Evolutionary conservation across 345 rosid genomes (phyloP).

Genomic region (Melaleuca alternifolia): DNA sequence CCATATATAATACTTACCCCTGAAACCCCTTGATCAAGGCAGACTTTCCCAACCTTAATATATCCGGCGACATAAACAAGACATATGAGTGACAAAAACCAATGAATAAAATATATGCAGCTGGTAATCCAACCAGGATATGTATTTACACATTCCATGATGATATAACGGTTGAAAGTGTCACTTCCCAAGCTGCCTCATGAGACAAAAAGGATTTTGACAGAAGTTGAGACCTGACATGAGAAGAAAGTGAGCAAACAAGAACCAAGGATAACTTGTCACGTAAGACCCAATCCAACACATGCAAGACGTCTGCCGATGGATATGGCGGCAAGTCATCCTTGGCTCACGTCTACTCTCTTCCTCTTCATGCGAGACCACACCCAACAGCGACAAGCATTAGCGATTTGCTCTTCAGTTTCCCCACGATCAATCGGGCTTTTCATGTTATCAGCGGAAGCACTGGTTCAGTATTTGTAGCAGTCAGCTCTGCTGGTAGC

Average conservation of each 20-base stretch:
- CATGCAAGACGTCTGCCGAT: neutral
- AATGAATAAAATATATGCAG: neutral
- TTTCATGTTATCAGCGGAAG: neutral
- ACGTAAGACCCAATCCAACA: neutral
- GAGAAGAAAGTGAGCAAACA: constrained; percentile 5
- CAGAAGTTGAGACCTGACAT: neutral
- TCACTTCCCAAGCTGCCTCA: neutral
- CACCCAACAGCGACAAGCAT: neutral
- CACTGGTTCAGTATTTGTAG: neutral
- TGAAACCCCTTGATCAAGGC: neutral
- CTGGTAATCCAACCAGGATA: neutral
- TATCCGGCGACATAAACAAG: neutral
- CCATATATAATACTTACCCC: neutral
- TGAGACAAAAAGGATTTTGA: neutral
- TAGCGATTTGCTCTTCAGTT: neutral
- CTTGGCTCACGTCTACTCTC: constrained; percentile 30
- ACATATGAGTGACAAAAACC: neutral
- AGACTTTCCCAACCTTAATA: neutral
- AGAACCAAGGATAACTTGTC: neutral
- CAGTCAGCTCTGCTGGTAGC: neutral
- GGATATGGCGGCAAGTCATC: constrained; percentile 27
- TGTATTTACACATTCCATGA: neutral
- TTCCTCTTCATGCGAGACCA: constrained; percentile 9
- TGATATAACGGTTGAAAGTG: neutral
- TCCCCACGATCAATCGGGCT: neutral